Conservation (phyloP, 345 rosid species). For the Syzygium aqueum region DNA sequence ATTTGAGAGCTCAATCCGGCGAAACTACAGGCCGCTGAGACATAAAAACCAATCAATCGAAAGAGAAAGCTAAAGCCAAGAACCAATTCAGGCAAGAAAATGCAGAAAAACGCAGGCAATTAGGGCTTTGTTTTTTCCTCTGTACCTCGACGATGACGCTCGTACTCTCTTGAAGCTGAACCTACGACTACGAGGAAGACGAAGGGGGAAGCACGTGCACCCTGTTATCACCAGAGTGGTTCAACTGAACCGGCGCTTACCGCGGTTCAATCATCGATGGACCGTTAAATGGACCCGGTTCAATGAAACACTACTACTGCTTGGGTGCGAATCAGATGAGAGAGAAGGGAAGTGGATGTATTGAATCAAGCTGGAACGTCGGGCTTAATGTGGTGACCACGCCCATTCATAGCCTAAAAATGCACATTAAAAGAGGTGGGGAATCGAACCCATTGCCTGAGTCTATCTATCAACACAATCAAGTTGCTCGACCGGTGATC, state of each 20-base stretch:
- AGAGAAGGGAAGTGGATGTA: too few relatives aligned
- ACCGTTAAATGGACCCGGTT: background rate
- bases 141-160: background rate
- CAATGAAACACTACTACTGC: background rate
- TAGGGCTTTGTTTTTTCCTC: background rate
- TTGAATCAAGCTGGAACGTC: too few relatives aligned
- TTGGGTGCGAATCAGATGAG: too few relatives aligned
- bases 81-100: background rate
- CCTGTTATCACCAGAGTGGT: background rate
- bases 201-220: background rate
- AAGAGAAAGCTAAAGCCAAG: background rate
- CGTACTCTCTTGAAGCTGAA: background rate
- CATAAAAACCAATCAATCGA: background rate
- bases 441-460: background rate
- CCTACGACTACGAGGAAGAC: background rate
- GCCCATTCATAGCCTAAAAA: background rate
- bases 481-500: background rate
- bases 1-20: background rate
- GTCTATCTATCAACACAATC: background rate
- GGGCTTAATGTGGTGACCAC: too few relatives aligned
- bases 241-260: background rate
- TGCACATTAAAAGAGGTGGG: background rate
- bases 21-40: background rate
- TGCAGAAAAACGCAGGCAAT: background rate
- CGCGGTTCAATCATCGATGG: background rate